Conservation (phyloP, 2,329 filamentous ascomycete species). For the Camillea tinctor region DNA sequence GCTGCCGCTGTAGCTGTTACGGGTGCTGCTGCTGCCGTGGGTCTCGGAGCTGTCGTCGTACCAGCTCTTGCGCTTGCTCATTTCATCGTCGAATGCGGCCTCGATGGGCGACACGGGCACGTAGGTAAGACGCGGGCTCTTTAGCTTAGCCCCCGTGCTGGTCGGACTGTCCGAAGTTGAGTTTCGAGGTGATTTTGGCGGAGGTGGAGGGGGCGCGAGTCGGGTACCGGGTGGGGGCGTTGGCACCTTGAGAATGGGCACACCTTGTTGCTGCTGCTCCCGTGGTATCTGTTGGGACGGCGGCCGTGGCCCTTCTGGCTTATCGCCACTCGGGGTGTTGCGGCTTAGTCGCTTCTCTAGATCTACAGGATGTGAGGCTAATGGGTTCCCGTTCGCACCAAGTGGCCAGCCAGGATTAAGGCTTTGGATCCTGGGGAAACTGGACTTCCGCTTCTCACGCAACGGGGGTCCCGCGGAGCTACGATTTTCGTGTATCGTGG, state of each 20-base stretch:
- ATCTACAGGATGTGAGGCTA: constrained; percentile 26
- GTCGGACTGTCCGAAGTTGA: constrained; percentile 1
- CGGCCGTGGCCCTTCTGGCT: constrained; percentile 2
- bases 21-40: not conserved
- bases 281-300: not conserved
- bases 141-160: constrained; percentile 9
- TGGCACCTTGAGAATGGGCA: constrained; percentile 9
- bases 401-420: constrained; percentile 29
- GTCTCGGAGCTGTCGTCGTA: not conserved
- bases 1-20: not conserved
- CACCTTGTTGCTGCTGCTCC: not conserved
- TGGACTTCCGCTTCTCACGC: constrained; percentile 14
- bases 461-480: constrained; percentile 2
- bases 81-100: constrained; percentile 18
- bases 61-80: constrained; percentile 6
- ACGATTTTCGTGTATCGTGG: constrained; percentile 21
- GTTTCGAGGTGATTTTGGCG: constrained; percentile 1
- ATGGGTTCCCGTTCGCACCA: constrained; percentile 18
- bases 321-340: not conserved
- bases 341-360: constrained; percentile 19
- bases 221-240: constrained; percentile 10
- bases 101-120: constrained; percentile 29
- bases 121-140: constrained; percentile 24
- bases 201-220: constrained; percentile 7
- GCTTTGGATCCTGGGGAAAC: constrained; percentile 12